Conservation (phyloP, 306 rosid species). For the Lupinus albus region DNA sequence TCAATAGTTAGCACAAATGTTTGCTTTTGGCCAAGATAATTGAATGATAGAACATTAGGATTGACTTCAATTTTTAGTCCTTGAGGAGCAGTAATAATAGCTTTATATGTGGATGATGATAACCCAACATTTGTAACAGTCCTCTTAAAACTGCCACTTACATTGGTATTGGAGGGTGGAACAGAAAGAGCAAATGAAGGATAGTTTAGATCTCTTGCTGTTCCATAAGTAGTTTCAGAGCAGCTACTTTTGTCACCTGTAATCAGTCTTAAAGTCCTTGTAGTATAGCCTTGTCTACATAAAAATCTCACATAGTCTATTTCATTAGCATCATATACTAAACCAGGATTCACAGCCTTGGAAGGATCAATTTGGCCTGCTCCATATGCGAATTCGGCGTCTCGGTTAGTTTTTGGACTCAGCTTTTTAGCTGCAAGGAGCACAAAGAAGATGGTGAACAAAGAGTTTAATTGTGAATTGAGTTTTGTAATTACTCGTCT, state of each 20-base stretch:
- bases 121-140: conserved; percentile 57
- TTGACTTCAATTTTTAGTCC: conserved; percentile 45
- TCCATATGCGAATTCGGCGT: conserved; percentile 49
- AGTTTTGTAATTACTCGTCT: no score
- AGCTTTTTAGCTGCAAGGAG: conserved; percentile 39
- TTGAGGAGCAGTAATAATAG: conserved; percentile 32
- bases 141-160: conserved; percentile 44
- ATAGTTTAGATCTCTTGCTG: conserved; percentile 47
- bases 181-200: conserved; percentile 50
- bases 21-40: conserved; percentile 38
- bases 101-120: conserved; percentile 41
- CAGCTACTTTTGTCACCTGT: conserved; percentile 46
- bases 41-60: conserved; percentile 45
- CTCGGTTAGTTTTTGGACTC: conserved; percentile 15
- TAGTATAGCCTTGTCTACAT: conserved; percentile 52
- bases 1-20: conserved; percentile 37
- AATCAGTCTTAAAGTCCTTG: conserved; percentile 28
- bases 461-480: no score
- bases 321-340: conserved; percentile 47
- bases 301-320: conserved; percentile 42
- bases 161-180: background rate
- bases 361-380: conserved; percentile 49
- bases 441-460: background rate
- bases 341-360: conserved; percentile 42
- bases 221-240: conserved; percentile 8